Base-by-base conservation (phyloP, 2,329 filamentous ascomycete genomes). In the Penicillium sp. region DNA sequence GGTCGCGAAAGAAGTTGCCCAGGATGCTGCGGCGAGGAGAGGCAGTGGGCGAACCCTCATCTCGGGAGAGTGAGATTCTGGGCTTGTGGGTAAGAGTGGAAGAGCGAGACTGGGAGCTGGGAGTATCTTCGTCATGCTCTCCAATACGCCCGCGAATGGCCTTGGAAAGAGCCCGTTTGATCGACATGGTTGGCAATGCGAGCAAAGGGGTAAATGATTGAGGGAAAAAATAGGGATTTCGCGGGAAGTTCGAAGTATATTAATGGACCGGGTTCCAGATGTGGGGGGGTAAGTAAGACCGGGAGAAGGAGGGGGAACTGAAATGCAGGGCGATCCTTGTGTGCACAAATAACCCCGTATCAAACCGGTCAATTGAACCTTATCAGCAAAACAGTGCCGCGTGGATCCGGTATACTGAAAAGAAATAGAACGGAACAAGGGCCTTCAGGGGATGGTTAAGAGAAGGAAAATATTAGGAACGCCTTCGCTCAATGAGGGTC, bases 151-250 rank as follows among this genome's bases (percentile, higher is more conserved):
- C 69, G 48, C 58, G 63, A 21, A 68, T 73, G 46, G 77, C 72
- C 64, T 76, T 78, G 27, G 75, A 74, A 11, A 80, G 63, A 37
- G 75, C 75, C 41, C 74, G 73, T 65, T 75, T 75, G 56, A 78
- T 81, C 26, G 81, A 84, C 69, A 78, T 84, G 43, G 77, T 69
- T 65, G 54, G 43, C 29, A 45, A 52, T 41, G 53, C 27, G 21
- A 33, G 27, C 47, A 19, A 41, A 55, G 19, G 21, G 31, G 37
- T 41, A 41, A 55, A 43, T 41, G 31, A 53, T 19, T 27, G 22
- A 31, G 26, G 48, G 53, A 33, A 11, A 45, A 53, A 29, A 22
- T 14, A 52, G 49, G 48, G 50, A 48, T 35, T 41, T n/a, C 19
- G 19, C n/a, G 39, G 39, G 19, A 22, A 19, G 10, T 10, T 21